A percentile compares a stretch with the other conserved stretches of the same genome.
Conservation (phyloP, 768 basidiomycete genomes). For the Kwoniella botswanensis region DNA sequence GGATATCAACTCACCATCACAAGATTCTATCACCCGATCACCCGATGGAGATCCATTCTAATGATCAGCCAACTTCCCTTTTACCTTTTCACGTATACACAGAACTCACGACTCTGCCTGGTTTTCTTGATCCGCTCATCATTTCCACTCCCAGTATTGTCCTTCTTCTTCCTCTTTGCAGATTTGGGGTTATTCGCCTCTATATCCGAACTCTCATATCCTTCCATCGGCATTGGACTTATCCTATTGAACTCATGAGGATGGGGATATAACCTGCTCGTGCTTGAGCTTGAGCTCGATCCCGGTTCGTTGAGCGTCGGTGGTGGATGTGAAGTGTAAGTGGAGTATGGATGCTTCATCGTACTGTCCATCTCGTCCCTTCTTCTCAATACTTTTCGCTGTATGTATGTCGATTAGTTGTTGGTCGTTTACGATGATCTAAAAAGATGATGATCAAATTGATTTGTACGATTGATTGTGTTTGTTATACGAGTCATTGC, state of each 20-base stretch:
- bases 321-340: no score
- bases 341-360: no score
- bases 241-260: neutral
- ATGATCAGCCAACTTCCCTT: constrained; percentile 7
- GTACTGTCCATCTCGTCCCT: no score
- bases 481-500: no score
- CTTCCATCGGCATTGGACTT: neutral
- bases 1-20: constrained; percentile 43
- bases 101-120: constrained; percentile 47
- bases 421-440: no score
- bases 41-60: neutral
- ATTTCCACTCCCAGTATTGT: neutral
- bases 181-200: neutral
- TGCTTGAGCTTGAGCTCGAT: neutral
- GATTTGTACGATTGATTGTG: no score
- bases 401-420: no score
- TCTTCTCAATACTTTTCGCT: no score
- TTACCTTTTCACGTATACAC: constrained; percentile 11
- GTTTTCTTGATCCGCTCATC: constrained; percentile 38
- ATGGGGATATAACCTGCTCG: constrained; percentile 2
- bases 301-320: neutral
- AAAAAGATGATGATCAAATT: no score
- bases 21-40: constrained; percentile 33
- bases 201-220: constrained; percentile 11
- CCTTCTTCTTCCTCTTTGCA: constrained; percentile 8